Conservation (phyloP, 768 basidiomycete genomes). For the Auricularia auricula-judae region DNA sequence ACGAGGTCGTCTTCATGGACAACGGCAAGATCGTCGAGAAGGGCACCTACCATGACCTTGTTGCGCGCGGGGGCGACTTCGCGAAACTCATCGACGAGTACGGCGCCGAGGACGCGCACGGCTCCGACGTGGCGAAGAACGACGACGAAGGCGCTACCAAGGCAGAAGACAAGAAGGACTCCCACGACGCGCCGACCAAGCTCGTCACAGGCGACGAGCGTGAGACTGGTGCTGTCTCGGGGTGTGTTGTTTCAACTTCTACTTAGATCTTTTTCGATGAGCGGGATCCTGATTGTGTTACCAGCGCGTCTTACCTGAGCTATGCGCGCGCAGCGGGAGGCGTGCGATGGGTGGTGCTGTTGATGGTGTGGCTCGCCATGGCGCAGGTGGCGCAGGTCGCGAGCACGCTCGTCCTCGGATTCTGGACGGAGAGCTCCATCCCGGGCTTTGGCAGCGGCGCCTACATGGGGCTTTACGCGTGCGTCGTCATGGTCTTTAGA, state of each 20-base stretch:
- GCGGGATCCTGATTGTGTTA: not conserved
- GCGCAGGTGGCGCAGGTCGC: constrained; percentile 46
- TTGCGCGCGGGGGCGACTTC: constrained; percentile 32
- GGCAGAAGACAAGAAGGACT: constrained; percentile 7
- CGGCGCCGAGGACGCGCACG: constrained; percentile 26
- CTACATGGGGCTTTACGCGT: constrained; percentile 52
- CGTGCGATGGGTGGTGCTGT: constrained; percentile 31
- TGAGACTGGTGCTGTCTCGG: constrained; percentile 39
- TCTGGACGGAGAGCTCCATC: constrained; percentile 56
- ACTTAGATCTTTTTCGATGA: too few species aligned
- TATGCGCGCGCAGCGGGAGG: constrained; percentile 40
- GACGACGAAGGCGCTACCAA: constrained; percentile 16
- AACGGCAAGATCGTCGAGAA: constrained; percentile 48
- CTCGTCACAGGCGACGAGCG: constrained; percentile 35
- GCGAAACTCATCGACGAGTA: constrained; percentile 46
- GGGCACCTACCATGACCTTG: constrained; percentile 46
- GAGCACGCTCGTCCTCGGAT: constrained; percentile 60
- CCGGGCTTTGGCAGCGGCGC: constrained; percentile 43
- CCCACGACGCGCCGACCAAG: constrained; percentile 2
- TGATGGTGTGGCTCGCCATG: constrained; percentile 33
- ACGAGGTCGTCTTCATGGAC: constrained; percentile 56
- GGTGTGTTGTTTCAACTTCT: constrained; percentile 6
- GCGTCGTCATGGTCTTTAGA: not conserved
- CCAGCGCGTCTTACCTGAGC: constrained; percentile 30
- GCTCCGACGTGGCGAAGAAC: constrained; percentile 5